Conservation (phyloP, 257 asterid genomes). For the Solanum microdontum region DNA sequence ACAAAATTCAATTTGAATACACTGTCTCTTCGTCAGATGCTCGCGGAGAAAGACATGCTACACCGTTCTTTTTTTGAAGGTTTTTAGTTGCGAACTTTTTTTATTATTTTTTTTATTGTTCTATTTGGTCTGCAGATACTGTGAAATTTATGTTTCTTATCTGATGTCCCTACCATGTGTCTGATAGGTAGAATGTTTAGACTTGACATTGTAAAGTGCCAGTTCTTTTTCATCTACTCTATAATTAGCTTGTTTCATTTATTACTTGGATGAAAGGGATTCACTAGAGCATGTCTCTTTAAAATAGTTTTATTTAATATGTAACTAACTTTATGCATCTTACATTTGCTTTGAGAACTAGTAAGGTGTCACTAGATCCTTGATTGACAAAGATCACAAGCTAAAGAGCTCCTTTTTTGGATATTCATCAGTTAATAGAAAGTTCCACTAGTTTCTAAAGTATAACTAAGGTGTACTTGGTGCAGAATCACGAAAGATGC, state of each 20-base stretch:
- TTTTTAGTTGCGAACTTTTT: slow-evolving; percentile 6
- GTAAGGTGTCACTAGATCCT: background rate
- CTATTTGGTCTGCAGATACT: background rate
- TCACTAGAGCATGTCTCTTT: background rate
- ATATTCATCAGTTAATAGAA: background rate
- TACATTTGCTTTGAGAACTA: background rate
- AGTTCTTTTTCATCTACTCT: background rate
- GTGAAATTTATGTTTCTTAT: background rate
- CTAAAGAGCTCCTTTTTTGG: background rate
- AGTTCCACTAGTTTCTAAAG: background rate
- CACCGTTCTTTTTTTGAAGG: slow-evolving; percentile 79
- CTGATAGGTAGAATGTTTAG: background rate
- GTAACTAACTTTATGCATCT: background rate
- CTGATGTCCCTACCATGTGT: background rate
- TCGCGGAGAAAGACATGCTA: slow-evolving; percentile 72
- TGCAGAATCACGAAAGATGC: slow-evolving; percentile 72
- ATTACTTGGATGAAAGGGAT: background rate
- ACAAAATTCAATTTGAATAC: slow-evolving; percentile 41
- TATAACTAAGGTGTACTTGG: background rate
- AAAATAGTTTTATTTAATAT: background rate
- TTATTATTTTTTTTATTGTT: background rate
- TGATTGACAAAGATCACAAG: background rate
- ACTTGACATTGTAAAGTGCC: background rate
- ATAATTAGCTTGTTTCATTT: background rate
- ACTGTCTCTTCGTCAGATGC: slow-evolving; percentile 64